phyloP scores from a whole-genome alignment of 495 filamentous ascomycete species.

The Penicillium canariense region DNA sequence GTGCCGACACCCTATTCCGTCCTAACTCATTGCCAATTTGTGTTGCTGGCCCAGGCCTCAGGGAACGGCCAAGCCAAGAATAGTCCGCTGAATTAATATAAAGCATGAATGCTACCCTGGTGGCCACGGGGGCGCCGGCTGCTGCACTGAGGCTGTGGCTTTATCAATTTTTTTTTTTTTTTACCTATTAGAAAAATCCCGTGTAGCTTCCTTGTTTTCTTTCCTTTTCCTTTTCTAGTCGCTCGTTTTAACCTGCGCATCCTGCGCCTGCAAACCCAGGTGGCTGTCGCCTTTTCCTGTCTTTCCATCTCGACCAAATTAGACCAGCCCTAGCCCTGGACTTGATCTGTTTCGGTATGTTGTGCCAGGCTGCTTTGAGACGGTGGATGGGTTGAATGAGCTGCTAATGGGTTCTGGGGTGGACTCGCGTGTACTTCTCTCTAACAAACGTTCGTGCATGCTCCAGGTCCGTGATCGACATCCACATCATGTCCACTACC shows the following conservation, averaged over 20 bases:
- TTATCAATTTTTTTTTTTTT: background rate
- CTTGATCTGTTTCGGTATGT: background rate
- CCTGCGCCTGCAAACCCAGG: background rate
- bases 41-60: background rate
- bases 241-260: slow-evolving; percentile 2
- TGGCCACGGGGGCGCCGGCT: background rate
- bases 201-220: background rate
- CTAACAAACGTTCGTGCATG: background rate
- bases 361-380: background rate
- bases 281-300: background rate
- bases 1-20: background rate
- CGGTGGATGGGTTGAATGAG: background rate
- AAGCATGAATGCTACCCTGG: slow-evolving; percentile 11
- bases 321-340: background rate
- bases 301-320: background rate
- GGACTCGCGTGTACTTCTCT: background rate
- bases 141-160: background rate
- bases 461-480: background rate
- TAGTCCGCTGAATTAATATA: slow-evolving; percentile 9
- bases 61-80: background rate
- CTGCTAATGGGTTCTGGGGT: background rate
- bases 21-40: background rate
- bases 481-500: slow-evolving; percentile 28
- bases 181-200: no score
- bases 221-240: slow-evolving; percentile 1